phyloP scores from a whole-genome alignment of 2,329 filamentous ascomycete genomes.

The Aspergillus floridensis region DNA sequence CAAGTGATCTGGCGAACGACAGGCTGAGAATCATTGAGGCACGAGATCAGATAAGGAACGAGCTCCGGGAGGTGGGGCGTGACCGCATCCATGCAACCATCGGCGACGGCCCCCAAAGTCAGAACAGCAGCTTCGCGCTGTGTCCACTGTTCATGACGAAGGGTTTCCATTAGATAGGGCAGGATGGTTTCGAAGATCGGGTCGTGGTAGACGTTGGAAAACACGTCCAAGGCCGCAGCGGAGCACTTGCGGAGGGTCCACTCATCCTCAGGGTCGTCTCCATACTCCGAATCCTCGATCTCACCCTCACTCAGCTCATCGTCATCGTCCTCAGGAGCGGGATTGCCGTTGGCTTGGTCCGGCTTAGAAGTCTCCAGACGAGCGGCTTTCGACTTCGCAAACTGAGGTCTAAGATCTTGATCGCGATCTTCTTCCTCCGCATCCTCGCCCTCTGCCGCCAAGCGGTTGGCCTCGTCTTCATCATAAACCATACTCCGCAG shows the following conservation, averaged over 20 bases:
- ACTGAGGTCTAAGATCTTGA: conserved; percentile 88
- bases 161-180: conserved; percentile 85
- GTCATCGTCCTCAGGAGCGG: conserved; percentile 57
- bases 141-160: conserved; percentile 86
- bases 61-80: conserved; percentile 87
- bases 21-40: conserved; percentile 80
- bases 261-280: conserved; percentile 76
- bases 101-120: conserved; percentile 88
- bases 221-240: conserved; percentile 88
- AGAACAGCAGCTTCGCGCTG: conserved; percentile 91
- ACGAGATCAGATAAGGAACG: conserved; percentile 82
- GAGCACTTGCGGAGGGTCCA: conserved; percentile 98
- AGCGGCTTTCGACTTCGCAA: conserved; percentile 69
- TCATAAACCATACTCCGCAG: conserved; percentile 95
- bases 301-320: conserved; percentile 86
- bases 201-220: conserved; percentile 84
- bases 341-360: conserved; percentile 39
- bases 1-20: conserved; percentile 96
- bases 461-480: conserved; percentile 82
- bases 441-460: conserved; percentile 82
- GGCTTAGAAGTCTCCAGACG: conserved; percentile 56
- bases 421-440: conserved; percentile 86
- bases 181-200: conserved; percentile 88
- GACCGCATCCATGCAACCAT: conserved; percentile 88
- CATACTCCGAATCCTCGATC: conserved; percentile 70